These are phyloP conservation scores for Withania somnifera DNA, from an alignment of 305 asterid genomes.

Conservation along the genomic window DNA sequence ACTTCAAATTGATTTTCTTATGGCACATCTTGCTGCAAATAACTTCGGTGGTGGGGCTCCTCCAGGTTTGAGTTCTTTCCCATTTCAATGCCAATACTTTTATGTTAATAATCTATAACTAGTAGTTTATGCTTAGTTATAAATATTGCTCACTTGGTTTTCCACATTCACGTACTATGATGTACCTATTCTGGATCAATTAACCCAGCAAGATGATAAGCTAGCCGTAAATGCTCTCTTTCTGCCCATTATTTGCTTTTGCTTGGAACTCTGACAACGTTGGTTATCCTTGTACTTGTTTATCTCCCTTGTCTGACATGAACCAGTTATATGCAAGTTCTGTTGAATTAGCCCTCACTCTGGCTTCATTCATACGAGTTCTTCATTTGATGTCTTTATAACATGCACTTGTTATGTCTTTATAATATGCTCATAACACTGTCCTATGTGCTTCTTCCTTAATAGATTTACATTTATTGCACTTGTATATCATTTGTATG, in stretches of 20 bases:
- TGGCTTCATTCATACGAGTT: background rate
- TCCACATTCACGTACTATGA: background rate
- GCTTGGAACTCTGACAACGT: background rate
- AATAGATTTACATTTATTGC: background rate
- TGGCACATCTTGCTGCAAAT: conserved; percentile 48
- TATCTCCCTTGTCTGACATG: background rate
- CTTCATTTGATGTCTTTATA: background rate
- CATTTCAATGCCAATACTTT: background rate
- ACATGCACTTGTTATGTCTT: background rate
- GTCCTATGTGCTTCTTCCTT: background rate
- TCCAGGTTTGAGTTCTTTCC: conserved; percentile 37
- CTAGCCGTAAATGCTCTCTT: background rate
- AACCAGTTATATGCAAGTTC: background rate
- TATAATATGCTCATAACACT: background rate
- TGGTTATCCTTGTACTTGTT: background rate
- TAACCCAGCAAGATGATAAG: background rate
- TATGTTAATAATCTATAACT: background rate
- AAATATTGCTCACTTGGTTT: background rate
- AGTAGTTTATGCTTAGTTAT: background rate
- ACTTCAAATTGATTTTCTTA: conserved; percentile 25
- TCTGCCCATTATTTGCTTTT: background rate
- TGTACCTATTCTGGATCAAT: background rate
- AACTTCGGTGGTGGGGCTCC: conserved; percentile 41
- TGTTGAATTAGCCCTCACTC: background rate
- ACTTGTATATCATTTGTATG: background rate